A percentile compares a stretch with the other conserved stretches of the same genome.
Conservation (phyloP, 768 basidiomycete species). For the Auriscalpium orientale region DNA sequence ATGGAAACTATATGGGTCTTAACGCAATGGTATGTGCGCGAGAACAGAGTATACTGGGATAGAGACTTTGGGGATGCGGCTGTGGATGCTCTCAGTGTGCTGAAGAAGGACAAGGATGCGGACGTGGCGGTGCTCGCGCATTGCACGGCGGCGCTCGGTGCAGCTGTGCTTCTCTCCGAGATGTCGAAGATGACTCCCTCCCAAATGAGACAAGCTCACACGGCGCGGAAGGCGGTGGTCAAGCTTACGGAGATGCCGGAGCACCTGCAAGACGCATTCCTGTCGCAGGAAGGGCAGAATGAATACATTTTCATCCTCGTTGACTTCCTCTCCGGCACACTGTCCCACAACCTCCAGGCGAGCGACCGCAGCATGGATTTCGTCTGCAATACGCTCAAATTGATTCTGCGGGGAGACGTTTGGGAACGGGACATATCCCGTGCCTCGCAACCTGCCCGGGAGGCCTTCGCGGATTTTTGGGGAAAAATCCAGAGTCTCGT, state of each 20-base stretch:
- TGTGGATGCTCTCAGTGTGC: constrained; percentile 1
- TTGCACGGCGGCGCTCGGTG: constrained; percentile 4
- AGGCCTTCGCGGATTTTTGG: too few relatives aligned
- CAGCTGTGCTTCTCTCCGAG: constrained; percentile 4
- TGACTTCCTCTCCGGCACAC: not conserved
- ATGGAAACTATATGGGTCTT: constrained; percentile 2
- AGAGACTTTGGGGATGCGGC: constrained; percentile 5
- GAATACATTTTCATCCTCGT: not conserved
- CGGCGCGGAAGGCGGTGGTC: not conserved
- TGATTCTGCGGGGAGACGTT: not conserved
- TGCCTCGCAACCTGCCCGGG: too few relatives aligned
- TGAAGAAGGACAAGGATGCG: not conserved
- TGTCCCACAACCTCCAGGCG: not conserved
- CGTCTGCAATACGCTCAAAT: not conserved
- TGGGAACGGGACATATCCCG: too few relatives aligned
- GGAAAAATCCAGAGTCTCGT: too few relatives aligned
- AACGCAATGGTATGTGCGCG: constrained; percentile 6
- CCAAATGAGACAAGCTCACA: not conserved
- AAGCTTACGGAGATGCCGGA: not conserved
- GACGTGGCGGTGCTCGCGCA: not conserved
- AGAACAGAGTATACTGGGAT: not conserved
- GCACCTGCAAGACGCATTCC: not conserved
- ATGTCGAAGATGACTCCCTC: not conserved
- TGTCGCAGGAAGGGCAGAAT: not conserved
- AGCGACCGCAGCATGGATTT: not conserved